A percentile compares a stretch with the other conserved stretches of the same genome.
Evolutionary conservation across 2,329 filamentous ascomycete species (phyloP).

Genomic region (Fusarium sp.): DNA sequence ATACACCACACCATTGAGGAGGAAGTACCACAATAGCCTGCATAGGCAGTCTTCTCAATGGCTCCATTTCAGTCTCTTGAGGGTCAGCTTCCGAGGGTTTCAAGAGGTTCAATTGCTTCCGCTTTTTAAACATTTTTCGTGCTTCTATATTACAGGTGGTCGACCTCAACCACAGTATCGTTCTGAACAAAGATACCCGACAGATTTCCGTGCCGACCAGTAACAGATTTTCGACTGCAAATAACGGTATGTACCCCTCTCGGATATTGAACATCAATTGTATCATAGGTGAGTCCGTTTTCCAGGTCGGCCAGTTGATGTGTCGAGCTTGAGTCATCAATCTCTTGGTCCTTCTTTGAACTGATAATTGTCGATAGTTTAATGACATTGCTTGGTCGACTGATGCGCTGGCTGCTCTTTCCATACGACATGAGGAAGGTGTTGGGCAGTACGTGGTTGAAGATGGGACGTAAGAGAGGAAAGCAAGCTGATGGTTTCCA

Average conservation of each 20-base stretch:
- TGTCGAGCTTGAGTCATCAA: slow-evolving; percentile 34
- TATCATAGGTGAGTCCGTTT: neutral
- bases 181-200: slow-evolving; percentile 24
- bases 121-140: no score
- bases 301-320: slow-evolving; percentile 31
- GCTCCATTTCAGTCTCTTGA: no score
- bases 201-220: neutral
- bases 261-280: neutral
- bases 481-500: slow-evolving; percentile 23
- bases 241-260: slow-evolving; percentile 23
- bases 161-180: slow-evolving; percentile 26
- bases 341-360: slow-evolving; percentile 7
- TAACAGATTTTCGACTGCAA: slow-evolving; percentile 7
- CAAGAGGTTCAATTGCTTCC: no score
- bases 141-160: neutral
- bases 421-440: slow-evolving; percentile 31
- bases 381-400: slow-evolving; percentile 28
- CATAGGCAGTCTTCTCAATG: no score
- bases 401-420: slow-evolving; percentile 30
- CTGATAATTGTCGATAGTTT: slow-evolving; percentile 14
- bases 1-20: no score
- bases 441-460: slow-evolving; percentile 25
- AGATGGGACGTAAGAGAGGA: slow-evolving; percentile 37
- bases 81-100: no score
- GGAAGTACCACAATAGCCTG: neutral